Conservation (phyloP, 108 stramenopile genomes). For the Aurantiochytrium sp. region DNA sequence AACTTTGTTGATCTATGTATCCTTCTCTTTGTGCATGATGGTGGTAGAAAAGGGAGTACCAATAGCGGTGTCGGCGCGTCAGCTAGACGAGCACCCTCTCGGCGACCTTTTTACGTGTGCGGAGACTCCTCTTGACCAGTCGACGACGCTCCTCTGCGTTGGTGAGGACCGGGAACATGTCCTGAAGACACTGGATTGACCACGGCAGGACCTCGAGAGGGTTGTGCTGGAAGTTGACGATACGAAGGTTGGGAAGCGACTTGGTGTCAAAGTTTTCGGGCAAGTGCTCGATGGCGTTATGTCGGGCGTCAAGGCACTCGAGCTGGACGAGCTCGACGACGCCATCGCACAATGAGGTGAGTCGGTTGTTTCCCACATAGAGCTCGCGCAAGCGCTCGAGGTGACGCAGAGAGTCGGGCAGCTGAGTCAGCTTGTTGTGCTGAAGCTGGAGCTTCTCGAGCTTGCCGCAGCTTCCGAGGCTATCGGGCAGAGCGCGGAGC, state of each 20-base stretch:
- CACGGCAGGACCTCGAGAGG: not conserved
- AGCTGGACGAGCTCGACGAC: not conserved
- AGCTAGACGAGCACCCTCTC: not conserved
- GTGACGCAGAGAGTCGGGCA: not conserved
- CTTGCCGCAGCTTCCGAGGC: not conserved
- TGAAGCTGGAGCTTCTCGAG: not conserved
- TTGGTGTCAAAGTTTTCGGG: not conserved
- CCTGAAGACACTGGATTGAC: slow-evolving; percentile 13
- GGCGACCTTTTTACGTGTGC: not conserved
- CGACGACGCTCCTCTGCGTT: slow-evolving; percentile 8
- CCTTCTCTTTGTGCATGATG: not conserved
- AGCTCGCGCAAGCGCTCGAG: not conserved
- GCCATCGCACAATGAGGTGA: not conserved
- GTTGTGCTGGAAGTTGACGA: slow-evolving; percentile 1
- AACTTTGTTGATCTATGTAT: not conserved
- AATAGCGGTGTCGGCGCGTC: no score
- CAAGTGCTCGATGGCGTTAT: not conserved
- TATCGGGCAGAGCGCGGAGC: not conserved
- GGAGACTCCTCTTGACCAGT: not conserved
- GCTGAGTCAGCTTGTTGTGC: not conserved
- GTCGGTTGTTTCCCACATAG: not conserved
- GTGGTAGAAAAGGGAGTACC: no score
- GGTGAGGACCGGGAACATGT: not conserved
- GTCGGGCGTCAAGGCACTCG: not conserved
- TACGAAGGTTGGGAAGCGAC: not conserved